Conservation (phyloP, 768 basidiomycete genomes). For the Psilocybe cubensis region DNA sequence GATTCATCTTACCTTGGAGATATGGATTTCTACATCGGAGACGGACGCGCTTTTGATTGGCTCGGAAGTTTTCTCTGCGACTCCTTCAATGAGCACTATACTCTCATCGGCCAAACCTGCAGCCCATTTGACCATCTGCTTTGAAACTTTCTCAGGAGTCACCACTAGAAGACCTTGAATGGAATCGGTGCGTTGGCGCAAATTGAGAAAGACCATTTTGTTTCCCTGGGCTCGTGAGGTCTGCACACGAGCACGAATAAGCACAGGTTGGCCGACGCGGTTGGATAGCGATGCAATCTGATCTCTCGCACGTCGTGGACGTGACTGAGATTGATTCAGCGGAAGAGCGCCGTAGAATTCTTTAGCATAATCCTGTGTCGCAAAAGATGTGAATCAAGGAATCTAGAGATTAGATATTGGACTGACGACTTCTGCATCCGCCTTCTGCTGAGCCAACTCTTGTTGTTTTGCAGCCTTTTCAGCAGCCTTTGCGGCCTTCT, state of each 20-base stretch:
- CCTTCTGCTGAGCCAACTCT: constrained; percentile 70
- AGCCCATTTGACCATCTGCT: constrained; percentile 97
- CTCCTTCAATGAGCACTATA: constrained; percentile 89
- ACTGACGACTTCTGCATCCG: constrained; percentile 65
- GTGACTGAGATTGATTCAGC: constrained; percentile 88
- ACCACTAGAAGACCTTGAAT: constrained; percentile 85
- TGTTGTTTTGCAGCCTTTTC: constrained; percentile 83
- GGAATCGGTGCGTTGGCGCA: constrained; percentile 86
- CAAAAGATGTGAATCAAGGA: constrained; percentile 11
- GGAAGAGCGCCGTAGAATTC: constrained; percentile 88
- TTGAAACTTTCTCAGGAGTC: constrained; percentile 78
- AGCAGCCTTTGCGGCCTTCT: constrained; percentile 88
- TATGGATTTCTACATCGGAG: constrained; percentile 84
- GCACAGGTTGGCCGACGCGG: constrained; percentile 73
- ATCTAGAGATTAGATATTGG: constrained; percentile 5
- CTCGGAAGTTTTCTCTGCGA: constrained; percentile 77
- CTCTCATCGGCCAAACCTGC: constrained; percentile 80
- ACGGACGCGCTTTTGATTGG: constrained; percentile 92
- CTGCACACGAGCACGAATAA: constrained; percentile 89
- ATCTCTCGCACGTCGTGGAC: constrained; percentile 60
- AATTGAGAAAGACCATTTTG: constrained; percentile 93
- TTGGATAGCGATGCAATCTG: constrained; percentile 68
- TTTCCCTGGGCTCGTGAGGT: constrained; percentile 90
- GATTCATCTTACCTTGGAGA: constrained; percentile 65
- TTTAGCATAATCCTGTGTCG: constrained; percentile 68